phyloP scores from a whole-genome alignment of 805 yeast species.

The Cyberlindnera samutprakarnensis region DNA sequence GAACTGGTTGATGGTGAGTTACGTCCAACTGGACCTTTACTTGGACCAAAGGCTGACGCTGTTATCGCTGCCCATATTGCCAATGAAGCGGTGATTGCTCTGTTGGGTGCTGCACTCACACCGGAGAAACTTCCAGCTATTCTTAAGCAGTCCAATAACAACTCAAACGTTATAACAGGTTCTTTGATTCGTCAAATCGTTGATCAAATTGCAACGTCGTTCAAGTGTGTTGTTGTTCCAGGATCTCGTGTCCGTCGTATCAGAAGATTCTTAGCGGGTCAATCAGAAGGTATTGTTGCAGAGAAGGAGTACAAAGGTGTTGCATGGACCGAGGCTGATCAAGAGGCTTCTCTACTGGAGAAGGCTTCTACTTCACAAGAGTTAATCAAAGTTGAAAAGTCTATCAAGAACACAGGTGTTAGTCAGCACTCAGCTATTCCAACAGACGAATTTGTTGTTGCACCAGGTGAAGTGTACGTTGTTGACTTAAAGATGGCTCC shows the following conservation, averaged over 20 bases:
- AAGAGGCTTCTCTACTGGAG: constrained; percentile 51
- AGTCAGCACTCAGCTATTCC: constrained; percentile 56
- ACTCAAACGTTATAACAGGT: constrained; percentile 51
- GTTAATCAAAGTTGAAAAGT: constrained; percentile 31
- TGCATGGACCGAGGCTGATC: constrained; percentile 77
- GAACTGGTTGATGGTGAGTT: constrained; percentile 27
- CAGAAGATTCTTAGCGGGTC: constrained; percentile 92
- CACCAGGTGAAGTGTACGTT: constrained; percentile 79
- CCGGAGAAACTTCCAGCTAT: constrained; percentile 70
- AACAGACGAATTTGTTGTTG: constrained; percentile 63
- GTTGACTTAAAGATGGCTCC: constrained; percentile 81
- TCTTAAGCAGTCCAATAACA: constrained; percentile 26
- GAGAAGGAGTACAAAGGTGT: constrained; percentile 93
- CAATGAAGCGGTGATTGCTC: constrained; percentile 71
- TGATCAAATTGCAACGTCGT: constrained; percentile 79
- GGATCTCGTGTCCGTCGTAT: constrained; percentile 89
- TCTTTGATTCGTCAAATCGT: constrained; percentile 63
- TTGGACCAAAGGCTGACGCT: constrained; percentile 85
- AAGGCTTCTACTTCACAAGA: constrained; percentile 34
- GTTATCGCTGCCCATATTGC: constrained; percentile 86
- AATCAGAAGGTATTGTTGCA: constrained; percentile 84
- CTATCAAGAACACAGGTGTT: constrained; percentile 27
- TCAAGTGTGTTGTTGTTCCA: constrained; percentile 81
- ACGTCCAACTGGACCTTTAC: constrained; percentile 66
- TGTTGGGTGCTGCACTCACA: constrained; percentile 63